Conservation (phyloP, 192 early-diverging fungal species). For the Lobulomyces angularis region DNA sequence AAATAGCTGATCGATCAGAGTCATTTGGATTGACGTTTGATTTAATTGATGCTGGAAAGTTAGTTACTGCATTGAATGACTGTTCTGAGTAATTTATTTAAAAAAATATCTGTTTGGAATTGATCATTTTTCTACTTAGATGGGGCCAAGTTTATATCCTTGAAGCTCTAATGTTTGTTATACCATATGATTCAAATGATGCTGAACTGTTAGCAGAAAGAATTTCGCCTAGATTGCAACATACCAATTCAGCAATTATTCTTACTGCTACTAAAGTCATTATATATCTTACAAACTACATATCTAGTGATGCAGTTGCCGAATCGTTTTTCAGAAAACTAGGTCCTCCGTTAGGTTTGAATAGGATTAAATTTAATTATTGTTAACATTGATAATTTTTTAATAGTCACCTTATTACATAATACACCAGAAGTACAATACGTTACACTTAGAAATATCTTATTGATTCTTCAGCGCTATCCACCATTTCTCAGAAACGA, state of each 20-base stretch:
- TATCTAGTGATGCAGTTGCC: conserved; percentile 65
- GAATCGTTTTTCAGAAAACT: conserved; percentile 66
- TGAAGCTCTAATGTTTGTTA: conserved; percentile 80
- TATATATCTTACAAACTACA: conserved; percentile 89
- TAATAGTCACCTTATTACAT: conserved; percentile 75
- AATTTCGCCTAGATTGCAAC: conserved; percentile 78
- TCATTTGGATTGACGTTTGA: conserved; percentile 76
- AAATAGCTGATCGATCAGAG: conserved; percentile 83
- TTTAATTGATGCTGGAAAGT: conserved; percentile 75
- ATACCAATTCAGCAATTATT: conserved; percentile 89
- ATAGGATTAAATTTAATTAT: background rate
- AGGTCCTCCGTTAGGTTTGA: conserved; percentile 73
- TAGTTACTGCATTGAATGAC: conserved; percentile 87
- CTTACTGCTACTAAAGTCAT: conserved; percentile 78
- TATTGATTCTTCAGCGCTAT: conserved; percentile 80
- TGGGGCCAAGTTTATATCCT: conserved; percentile 95
- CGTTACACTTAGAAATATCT: conserved; percentile 90
- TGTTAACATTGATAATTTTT: conserved; percentile 7
- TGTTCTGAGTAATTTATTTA: conserved; percentile 67
- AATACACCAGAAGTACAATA: conserved; percentile 91
- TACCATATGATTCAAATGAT: conserved; percentile 73
- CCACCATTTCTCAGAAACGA: conserved; percentile 84
- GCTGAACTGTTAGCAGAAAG: conserved; percentile 86
- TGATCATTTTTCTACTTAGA: conserved; percentile 23
- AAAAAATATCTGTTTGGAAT: background rate